A percentile compares a stretch with the other conserved stretches of the same genome.
These are phyloP conservation scores for Cladosporium sp. DNA, from an alignment of 2,329 filamentous ascomycete species.

Conservation along the genomic window DNA sequence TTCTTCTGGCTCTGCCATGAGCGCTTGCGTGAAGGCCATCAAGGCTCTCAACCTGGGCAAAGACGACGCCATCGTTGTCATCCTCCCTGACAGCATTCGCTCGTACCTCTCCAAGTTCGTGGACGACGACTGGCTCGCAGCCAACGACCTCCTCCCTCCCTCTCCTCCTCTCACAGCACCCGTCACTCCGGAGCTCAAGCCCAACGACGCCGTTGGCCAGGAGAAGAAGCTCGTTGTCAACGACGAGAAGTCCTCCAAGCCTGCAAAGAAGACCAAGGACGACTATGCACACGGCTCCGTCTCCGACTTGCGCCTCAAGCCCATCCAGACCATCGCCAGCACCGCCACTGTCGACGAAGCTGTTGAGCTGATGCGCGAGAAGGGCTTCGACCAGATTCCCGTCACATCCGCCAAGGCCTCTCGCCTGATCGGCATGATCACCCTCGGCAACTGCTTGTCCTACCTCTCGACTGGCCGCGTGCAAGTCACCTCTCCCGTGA, in stretches of 20 bases:
- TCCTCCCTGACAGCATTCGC: constrained; percentile 92
- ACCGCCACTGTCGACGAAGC: constrained; percentile 74
- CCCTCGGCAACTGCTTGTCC: constrained; percentile 87
- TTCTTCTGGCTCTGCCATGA: constrained; percentile 87
- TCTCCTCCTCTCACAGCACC: constrained; percentile 45
- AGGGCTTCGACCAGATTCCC: constrained; percentile 94
- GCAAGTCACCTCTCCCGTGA: constrained; percentile 66
- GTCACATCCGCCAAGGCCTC: constrained; percentile 65
- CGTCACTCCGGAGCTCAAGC: constrained; percentile 32
- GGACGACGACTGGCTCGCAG: constrained; percentile 97
- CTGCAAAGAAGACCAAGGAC: constrained; percentile 44
- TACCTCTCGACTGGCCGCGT: constrained; percentile 84
- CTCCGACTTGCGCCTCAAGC: constrained; percentile 79
- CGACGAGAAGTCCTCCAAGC: not conserved
- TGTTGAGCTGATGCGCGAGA: constrained; percentile 97
- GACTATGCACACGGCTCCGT: constrained; percentile 77
- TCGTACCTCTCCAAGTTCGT: constrained; percentile 98
- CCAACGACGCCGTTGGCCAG: constrained; percentile 19
- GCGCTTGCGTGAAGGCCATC: constrained; percentile 71
- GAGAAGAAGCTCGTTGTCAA: constrained; percentile 20
- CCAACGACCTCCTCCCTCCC: constrained; percentile 80
- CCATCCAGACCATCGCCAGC: constrained; percentile 77
- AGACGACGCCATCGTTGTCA: constrained; percentile 82
- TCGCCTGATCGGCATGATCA: constrained; percentile 85
- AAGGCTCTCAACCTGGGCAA: constrained; percentile 73